These are phyloP conservation scores for Tinospora cordifolia DNA, from an alignment of 164 flowering plant species.

Conservation along the genomic window DNA sequence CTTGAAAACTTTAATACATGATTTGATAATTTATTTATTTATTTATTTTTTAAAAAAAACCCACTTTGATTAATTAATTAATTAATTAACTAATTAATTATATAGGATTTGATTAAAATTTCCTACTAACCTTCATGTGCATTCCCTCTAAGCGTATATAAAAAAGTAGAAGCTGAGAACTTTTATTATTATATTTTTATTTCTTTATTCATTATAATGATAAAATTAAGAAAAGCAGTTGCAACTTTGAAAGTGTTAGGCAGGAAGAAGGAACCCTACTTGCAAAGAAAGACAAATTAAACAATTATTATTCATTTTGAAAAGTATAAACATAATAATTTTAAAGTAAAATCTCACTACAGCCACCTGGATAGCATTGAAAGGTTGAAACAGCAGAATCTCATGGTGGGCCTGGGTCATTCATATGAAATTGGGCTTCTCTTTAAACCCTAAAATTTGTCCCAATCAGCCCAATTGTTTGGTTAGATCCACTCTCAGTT, in stretches of 20 bases:
- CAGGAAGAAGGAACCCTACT: background rate
- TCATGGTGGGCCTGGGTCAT: background rate
- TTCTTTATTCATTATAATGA: background rate
- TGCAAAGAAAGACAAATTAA: constrained; percentile 1
- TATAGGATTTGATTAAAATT: background rate
- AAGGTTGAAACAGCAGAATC: background rate
- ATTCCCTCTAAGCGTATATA: background rate
- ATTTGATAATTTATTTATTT: too few species aligned
- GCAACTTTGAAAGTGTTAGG: background rate
- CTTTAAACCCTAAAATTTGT: too few species aligned
- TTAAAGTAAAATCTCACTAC: too few species aligned
- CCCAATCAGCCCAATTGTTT: too few species aligned
- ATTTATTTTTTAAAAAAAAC: too few species aligned
- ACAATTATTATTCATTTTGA: background rate
- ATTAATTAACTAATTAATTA: too few species aligned
- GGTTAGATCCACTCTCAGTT: too few species aligned
- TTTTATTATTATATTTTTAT: too few species aligned
- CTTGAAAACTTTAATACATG: background rate
- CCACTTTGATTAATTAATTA: too few species aligned
- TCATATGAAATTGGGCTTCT: background rate
- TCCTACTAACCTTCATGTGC: background rate
- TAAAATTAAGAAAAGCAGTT: background rate
- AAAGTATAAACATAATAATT: background rate
- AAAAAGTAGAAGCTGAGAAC: background rate
- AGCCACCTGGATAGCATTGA: background rate